Percentiles rank a stretch among this genome's conserved stretches.
Conservation (phyloP, 257 asterid genomes). For the Ajuga chamaepitys region DNA sequence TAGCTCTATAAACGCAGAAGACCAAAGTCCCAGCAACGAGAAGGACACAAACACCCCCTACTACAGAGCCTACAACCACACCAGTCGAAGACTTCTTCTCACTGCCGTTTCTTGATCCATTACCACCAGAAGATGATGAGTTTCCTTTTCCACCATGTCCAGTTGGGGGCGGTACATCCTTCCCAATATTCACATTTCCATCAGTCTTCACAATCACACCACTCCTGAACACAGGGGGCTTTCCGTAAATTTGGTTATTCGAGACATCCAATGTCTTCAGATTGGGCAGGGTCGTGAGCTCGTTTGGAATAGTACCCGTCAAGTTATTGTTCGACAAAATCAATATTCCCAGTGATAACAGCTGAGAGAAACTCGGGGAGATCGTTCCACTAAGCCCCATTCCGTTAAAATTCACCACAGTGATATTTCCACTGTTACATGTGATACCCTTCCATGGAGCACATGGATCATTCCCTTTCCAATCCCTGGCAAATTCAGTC, state of each 20-base stretch:
- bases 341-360: slow-evolving; percentile 46
- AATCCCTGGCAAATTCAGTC: slow-evolving; percentile 32
- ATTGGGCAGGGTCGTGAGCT: slow-evolving; percentile 43
- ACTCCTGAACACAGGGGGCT: slow-evolving; percentile 35
- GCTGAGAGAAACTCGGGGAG: slow-evolving; percentile 43
- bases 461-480: slow-evolving; percentile 70
- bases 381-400: slow-evolving; percentile 55
- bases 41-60: slow-evolving; percentile 53
- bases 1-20: slow-evolving; percentile 32
- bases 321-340: slow-evolving; percentile 43
- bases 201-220: slow-evolving; percentile 30
- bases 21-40: slow-evolving; percentile 38
- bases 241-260: slow-evolving; percentile 52
- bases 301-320: slow-evolving; percentile 52
- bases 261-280: slow-evolving; percentile 56
- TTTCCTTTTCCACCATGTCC: slow-evolving; percentile 12
- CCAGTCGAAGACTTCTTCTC: slow-evolving; percentile 47
- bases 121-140: slow-evolving; percentile 9
- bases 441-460: slow-evolving; percentile 48
- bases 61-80: slow-evolving; percentile 52
- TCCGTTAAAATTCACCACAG: slow-evolving; percentile 45
- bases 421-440: slow-evolving; percentile 39
- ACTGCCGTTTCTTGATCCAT: slow-evolving; percentile 8
- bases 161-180: slow-evolving; percentile 45
- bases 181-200: slow-evolving; percentile 57